phyloP scores from a whole-genome alignment of 2,329 filamentous ascomycete genomes.

The Kalaharituber pfeilii region DNA sequence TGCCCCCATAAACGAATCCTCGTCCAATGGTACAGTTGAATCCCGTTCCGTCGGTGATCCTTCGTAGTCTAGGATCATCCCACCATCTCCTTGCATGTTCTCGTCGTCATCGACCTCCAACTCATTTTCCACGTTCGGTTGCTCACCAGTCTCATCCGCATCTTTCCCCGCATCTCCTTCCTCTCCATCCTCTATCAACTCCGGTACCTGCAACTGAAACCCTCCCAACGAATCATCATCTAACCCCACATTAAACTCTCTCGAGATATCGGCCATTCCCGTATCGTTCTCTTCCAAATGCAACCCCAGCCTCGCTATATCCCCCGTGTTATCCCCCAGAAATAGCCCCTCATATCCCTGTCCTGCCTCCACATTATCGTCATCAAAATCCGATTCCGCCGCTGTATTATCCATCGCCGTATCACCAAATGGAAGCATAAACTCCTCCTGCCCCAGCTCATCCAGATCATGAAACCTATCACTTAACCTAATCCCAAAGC shows the following conservation, averaged over 20 bases:
- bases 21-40: no score
- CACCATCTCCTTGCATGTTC: no score
- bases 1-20: no score
- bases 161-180: background rate
- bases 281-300: constrained; percentile 6
- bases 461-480: constrained; percentile 11
- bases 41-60: no score
- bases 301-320: background rate
- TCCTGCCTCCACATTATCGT: background rate
- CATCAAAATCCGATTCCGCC: background rate
- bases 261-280: no score
- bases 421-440: no score
- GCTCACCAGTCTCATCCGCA: background rate
- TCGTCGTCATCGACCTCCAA: constrained; percentile 6
- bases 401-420: background rate
- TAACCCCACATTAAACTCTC: background rate
- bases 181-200: background rate
- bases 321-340: constrained; percentile 6
- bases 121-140: background rate
- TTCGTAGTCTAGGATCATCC: no score
- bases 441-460: background rate
- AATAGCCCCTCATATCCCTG: constrained; percentile 8
- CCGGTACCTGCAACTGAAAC: constrained; percentile 6
- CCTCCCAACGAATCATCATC: background rate
- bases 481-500: constrained; percentile 5